A percentile compares a stretch with the other conserved stretches of the same genome.
Conservation (phyloP, 306 rosid species). For the Chamaecrista fasciculata region DNA sequence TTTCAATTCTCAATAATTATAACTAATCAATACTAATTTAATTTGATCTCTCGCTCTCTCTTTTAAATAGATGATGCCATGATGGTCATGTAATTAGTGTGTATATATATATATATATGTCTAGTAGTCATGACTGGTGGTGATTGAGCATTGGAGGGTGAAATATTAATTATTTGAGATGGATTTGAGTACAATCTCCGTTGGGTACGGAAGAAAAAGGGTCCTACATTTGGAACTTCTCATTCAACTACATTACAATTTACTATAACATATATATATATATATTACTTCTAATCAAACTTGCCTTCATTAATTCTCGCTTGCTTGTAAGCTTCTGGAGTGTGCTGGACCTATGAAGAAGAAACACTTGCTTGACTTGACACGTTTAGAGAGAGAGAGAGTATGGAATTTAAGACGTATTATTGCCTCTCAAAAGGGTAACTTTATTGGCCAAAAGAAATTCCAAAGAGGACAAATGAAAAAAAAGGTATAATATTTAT, state of each 20-base stretch:
- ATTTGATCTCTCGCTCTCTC: background rate
- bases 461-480: background rate
- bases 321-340: background rate
- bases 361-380: too few species aligned
- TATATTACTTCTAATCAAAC: too few species aligned
- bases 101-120: too few species aligned
- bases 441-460: background rate
- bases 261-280: too few species aligned
- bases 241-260: background rate
- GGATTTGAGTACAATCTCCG: background rate
- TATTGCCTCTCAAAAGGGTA: background rate
- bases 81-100: too few species aligned
- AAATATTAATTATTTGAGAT: constrained; percentile 29
- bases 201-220: constrained; percentile 18
- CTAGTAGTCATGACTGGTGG: too few species aligned
- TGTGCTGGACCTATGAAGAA: background rate
- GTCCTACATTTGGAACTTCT: background rate
- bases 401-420: background rate
- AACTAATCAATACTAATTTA: too few species aligned
- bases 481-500: background rate
- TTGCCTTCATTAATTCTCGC: too few species aligned
- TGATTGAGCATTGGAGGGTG: too few species aligned
- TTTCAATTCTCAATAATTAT: too few species aligned
- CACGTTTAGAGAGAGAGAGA: background rate
- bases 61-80: too few species aligned